These are phyloP conservation scores for Aspergillus tanneri DNA, from an alignment of 2,329 filamentous ascomycete species.

Conservation along the genomic window DNA sequence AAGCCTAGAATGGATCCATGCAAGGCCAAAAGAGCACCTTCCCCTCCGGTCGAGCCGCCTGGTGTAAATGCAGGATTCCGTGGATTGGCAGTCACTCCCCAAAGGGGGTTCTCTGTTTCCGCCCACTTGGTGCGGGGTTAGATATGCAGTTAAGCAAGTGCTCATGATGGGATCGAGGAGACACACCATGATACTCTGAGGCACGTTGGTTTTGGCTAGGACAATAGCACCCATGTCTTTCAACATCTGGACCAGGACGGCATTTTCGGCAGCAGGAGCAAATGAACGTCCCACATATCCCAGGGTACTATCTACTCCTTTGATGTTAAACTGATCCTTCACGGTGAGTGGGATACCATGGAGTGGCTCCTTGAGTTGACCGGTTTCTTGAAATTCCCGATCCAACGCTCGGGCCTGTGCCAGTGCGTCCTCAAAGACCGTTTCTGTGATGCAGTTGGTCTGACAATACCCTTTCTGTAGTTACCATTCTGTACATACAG, in stretches of 20 bases:
- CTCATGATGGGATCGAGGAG: background rate
- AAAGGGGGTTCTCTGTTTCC: conserved; percentile 56
- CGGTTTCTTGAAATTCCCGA: conserved; percentile 25
- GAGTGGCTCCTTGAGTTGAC: conserved; percentile 49
- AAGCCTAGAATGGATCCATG: conserved; percentile 48
- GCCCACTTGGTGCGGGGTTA: conserved; percentile 44
- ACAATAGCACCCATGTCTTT: conserved; percentile 53
- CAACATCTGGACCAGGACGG: conserved; percentile 52
- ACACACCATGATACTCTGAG: conserved; percentile 54
- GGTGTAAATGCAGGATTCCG: conserved; percentile 45
- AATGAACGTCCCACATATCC: conserved; percentile 57
- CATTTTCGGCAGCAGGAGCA: conserved; percentile 51
- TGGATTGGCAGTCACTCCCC: conserved; percentile 52
- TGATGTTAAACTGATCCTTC: conserved; percentile 64
- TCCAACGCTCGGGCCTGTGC: conserved; percentile 34
- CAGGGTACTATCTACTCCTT: conserved; percentile 57
- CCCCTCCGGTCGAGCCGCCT: conserved; percentile 51
- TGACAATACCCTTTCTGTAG: conserved; percentile 9
- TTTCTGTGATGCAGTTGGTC: conserved; percentile 41
- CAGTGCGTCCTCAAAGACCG: conserved; percentile 37
- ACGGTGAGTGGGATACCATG: conserved; percentile 57
- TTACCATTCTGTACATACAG: background rate
- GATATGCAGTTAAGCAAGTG: background rate
- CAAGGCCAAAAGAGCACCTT: conserved; percentile 42
- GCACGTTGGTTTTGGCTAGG: conserved; percentile 54